These are phyloP conservation scores for Apiospora malaysiana DNA, from an alignment of 2,329 filamentous ascomycete genomes.

Conservation along the genomic window DNA sequence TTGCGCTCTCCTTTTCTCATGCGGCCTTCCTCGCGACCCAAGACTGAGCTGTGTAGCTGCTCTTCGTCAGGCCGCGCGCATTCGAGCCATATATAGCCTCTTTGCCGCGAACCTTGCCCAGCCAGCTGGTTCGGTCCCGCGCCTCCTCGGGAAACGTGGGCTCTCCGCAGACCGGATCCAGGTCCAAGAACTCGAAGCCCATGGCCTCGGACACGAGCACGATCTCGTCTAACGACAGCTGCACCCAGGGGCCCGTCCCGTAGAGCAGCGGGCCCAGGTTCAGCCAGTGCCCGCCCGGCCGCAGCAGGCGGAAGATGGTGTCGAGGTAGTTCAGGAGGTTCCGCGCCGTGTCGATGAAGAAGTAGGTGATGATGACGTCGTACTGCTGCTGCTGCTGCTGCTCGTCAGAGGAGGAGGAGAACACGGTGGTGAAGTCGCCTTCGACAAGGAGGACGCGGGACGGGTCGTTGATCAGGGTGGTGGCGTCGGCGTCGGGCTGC, in stretches of 20 bases:
- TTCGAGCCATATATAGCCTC: conserved; percentile 61
- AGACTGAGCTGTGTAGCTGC: conserved; percentile 60
- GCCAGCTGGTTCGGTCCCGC: neutral
- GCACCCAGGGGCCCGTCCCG: conserved; percentile 59
- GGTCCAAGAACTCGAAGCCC: conserved; percentile 55
- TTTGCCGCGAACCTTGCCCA: conserved; percentile 48
- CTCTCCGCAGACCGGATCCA: conserved; percentile 46
- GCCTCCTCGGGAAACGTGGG: conserved; percentile 43
- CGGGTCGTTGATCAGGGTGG: conserved; percentile 33
- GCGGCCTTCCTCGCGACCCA: conserved; percentile 50
- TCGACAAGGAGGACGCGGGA: conserved; percentile 54
- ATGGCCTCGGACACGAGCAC: conserved; percentile 52
- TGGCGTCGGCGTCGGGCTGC: conserved; percentile 31
- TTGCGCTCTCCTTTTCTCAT: neutral
- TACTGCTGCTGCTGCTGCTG: conserved; percentile 38
- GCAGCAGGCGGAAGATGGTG: conserved; percentile 54
- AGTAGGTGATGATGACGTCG: conserved; percentile 60
- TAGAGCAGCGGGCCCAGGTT: conserved; percentile 63
- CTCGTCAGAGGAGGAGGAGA: conserved; percentile 27
- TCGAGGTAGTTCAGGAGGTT: conserved; percentile 62
- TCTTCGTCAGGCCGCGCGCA: conserved; percentile 53
- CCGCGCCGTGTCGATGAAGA: conserved; percentile 66
- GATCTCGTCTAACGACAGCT: conserved; percentile 61
- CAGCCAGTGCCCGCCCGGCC: conserved; percentile 57
- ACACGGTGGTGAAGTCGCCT: conserved; percentile 59